Evolutionary conservation across 805 yeast genomes (phyloP).

Genomic region (Pichia rugopelliculosa): DNA sequence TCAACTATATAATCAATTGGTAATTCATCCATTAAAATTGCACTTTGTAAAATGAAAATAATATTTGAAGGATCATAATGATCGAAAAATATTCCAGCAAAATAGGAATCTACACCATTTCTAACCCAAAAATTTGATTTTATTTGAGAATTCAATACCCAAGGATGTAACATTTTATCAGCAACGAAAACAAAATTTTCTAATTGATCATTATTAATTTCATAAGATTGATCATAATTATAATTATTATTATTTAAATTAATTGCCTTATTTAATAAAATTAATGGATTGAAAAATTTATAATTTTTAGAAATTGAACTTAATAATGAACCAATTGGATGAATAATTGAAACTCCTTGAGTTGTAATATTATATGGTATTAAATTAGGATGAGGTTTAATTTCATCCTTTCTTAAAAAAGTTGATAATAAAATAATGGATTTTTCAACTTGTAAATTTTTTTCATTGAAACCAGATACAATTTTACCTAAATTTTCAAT

Average conservation of each 20-base stretch:
- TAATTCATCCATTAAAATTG: constrained; percentile 30
- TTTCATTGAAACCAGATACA: constrained; percentile 16
- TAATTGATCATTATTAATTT: not conserved
- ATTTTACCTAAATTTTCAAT: constrained; percentile 22
- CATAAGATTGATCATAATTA: not conserved
- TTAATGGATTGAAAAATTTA: constrained; percentile 21
- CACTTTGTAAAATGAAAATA: constrained; percentile 39
- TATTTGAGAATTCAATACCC: constrained; percentile 56
- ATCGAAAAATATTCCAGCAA: constrained; percentile 18
- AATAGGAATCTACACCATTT: constrained; percentile 44
- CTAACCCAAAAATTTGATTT: constrained; percentile 66
- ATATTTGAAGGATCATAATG: constrained; percentile 31
- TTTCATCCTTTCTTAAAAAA: constrained; percentile 19
- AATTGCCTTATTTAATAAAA: constrained; percentile 9
- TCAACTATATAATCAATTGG: constrained; percentile 35
- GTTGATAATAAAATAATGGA: constrained; percentile 33
- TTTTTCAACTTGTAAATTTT: constrained; percentile 19
- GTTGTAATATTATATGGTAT: constrained; percentile 29
- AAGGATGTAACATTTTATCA: constrained; percentile 51
- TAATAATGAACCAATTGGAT: constrained; percentile 52
- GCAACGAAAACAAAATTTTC: constrained; percentile 32
- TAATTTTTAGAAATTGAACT: constrained; percentile 36
- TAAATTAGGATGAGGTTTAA: not conserved
- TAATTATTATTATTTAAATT: not conserved
- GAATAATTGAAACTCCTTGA: constrained; percentile 47